These are phyloP conservation scores for Phytophthora uliginosa DNA, from an alignment of 352 stramenopile genomes.

Conservation along the genomic window DNA sequence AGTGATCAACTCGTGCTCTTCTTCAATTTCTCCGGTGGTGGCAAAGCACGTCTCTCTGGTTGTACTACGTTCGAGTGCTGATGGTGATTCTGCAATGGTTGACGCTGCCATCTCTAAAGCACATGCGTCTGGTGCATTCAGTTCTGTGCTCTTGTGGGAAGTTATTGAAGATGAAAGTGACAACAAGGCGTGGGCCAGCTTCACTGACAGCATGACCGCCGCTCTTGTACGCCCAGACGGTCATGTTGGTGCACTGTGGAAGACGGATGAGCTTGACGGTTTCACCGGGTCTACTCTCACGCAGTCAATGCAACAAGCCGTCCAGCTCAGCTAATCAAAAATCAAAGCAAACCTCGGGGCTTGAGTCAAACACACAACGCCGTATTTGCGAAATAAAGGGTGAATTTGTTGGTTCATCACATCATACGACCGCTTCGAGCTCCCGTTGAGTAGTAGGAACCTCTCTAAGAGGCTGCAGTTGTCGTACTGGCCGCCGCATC, in stretches of 20 bases:
- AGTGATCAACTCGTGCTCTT: conserved; percentile 29
- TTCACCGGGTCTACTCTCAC: conserved; percentile 23
- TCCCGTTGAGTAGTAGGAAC: conserved; percentile 2
- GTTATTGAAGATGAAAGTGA: conserved; percentile 36
- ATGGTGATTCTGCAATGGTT: conserved; percentile 21
- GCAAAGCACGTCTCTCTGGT: conserved; percentile 53
- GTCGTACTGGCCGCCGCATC: conserved; percentile 26
- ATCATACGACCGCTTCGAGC: conserved; percentile 36
- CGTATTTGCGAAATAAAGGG: conserved; percentile 27
- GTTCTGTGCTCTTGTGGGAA: conserved; percentile 45
- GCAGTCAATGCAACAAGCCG: conserved; percentile 35
- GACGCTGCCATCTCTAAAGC: conserved; percentile 18
- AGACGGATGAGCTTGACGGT: conserved; percentile 27
- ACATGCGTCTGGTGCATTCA: conserved; percentile 31
- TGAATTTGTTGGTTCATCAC: conserved; percentile 27
- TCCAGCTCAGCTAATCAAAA: conserved; percentile 39
- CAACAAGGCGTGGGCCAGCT: conserved; percentile 51
- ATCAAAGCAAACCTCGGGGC: no score
- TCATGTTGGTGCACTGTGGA: conserved; percentile 79
- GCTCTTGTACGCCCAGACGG: conserved; percentile 85
- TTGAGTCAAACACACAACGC: not conserved
- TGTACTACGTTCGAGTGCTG: conserved; percentile 36
- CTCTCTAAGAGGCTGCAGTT: conserved; percentile 28
- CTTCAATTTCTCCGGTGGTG: conserved; percentile 11
- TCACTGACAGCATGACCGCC: conserved; percentile 43